Base-by-base conservation (phyloP, 2,329 filamentous ascomycete species). In the Sarocladiaceae sp. region DNA sequence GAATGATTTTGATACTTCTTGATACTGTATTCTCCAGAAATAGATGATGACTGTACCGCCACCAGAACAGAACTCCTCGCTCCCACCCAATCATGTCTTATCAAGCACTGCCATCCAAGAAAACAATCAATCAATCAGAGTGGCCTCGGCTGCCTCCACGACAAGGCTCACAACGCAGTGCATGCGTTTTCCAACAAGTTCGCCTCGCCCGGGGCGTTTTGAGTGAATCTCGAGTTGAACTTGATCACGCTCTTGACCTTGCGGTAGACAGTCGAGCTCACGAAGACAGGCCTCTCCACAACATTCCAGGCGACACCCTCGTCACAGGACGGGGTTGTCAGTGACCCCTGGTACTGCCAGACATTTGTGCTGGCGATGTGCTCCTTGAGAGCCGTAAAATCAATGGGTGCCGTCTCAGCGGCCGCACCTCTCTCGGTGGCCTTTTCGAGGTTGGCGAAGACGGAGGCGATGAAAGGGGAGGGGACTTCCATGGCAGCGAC, bases 291-390 rank as follows among this genome's bases (percentile, higher is more conserved):
- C 41, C 70, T 51, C 46, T 64, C 59, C 49, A 68, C 68, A 31
- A 78, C 57, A 43, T 75, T 63, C 63, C 73, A 78, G 10, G 58
- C 63, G 7, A 80, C 60, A 21, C 69, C 72, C 59, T 80, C 74
- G 15, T 65, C 64, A 62, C 77, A 80, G 6, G 76, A 76, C 16
- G 77, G 77, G 0, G 76, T 79, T 34, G 77, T 80, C 21, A 80
- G 65, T 11, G 73, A 77, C 20, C 77, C 77, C 13, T 58, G 57
- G 64, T 81, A 80, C 47, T 67, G 66, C 53, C 67, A 70, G 44
- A 75, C 59, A 4, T 62, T 62, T 9, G 53, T 55, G 29, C 59
- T 53, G 15, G 56, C 40, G 40, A 74, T 55, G 42, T 65, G 58
- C 6, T 50, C 23, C 33, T 56, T 50, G 2, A 74, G 57, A 37